Evolutionary conservation across 768 basidiomycete species (phyloP).

Genomic region (Phaeotremella fagi): DNA sequence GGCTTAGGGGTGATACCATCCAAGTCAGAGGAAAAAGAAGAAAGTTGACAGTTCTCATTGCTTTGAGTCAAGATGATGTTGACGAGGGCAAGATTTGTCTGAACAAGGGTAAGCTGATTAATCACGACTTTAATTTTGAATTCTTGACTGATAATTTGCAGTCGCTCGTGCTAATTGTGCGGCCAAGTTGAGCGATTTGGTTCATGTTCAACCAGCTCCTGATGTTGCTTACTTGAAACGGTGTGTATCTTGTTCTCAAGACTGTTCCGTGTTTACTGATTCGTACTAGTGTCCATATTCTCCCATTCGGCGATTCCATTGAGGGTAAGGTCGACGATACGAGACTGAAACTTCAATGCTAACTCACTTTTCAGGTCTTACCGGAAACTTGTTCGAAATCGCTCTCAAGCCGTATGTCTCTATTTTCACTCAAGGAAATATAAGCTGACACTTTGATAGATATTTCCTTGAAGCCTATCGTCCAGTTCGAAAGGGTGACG

Average conservation of each 20-base stretch:
- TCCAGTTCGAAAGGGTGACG: slow-evolving; percentile 57
- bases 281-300: slow-evolving; percentile 62
- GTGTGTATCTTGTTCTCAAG: slow-evolving; percentile 5
- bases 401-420: slow-evolving; percentile 69
- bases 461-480: slow-evolving; percentile 89
- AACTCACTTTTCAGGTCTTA: slow-evolving; percentile 54
- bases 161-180: slow-evolving; percentile 99
- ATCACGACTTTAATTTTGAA: background rate
- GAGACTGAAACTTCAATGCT: background rate
- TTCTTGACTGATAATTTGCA: slow-evolving; percentile 17
- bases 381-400: slow-evolving; percentile 97
- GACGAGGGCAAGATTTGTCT: slow-evolving; percentile 97
- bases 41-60: slow-evolving; percentile 94
- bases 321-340: slow-evolving; percentile 58
- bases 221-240: slow-evolving; percentile 99
- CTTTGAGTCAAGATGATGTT: slow-evolving; percentile 88
- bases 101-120: slow-evolving; percentile 72
- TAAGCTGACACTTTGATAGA: background rate
- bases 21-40: slow-evolving; percentile 84
- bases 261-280: background rate
- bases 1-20: slow-evolving; percentile 65
- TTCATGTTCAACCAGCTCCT: slow-evolving; percentile 89
- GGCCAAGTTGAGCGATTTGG: slow-evolving; percentile 93
- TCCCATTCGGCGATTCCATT: slow-evolving; percentile 97
- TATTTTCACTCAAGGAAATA: background rate